phyloP scores from a whole-genome alignment of 257 asterid genomes.

The Anisodus acutangulus region DNA sequence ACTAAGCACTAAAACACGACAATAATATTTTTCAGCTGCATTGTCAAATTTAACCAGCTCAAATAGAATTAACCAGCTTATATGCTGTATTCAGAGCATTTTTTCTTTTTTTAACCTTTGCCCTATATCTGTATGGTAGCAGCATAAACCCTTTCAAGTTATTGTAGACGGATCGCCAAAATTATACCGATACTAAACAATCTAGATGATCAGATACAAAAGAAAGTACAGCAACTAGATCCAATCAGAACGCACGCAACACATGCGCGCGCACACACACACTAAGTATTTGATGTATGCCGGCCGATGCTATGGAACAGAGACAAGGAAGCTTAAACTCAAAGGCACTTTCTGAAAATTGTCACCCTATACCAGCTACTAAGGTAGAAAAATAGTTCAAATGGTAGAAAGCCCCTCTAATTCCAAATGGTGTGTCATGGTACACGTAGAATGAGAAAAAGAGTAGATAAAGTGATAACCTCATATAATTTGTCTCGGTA shows the following conservation, averaged over 20 bases:
- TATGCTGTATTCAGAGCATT: not conserved
- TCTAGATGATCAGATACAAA: not conserved
- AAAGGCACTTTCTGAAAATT: not conserved
- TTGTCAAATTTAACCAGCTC: not conserved
- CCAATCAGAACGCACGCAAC: not conserved
- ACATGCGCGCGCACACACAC: not conserved
- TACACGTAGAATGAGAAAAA: not conserved
- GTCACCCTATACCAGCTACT: not conserved
- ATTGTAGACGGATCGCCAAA: not conserved
- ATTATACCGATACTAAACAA: not conserved
- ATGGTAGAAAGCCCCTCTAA: not conserved
- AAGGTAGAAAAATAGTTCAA: not conserved
- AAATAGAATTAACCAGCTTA: not conserved
- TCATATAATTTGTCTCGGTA: not conserved
- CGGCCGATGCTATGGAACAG: not conserved
- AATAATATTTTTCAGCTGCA: not conserved
- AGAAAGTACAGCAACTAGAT: not conserved
- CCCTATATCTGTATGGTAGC: not conserved
- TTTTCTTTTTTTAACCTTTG: not conserved
- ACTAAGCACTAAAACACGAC: not conserved
- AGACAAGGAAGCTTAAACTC: not conserved
- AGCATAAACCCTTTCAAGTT: not conserved
- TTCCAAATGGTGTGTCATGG: not conserved
- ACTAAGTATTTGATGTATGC: not conserved
- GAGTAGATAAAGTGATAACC: not conserved